These are phyloP conservation scores for Pleurotus eryngii DNA, from an alignment of 768 basidiomycete species.

Conservation along the genomic window DNA sequence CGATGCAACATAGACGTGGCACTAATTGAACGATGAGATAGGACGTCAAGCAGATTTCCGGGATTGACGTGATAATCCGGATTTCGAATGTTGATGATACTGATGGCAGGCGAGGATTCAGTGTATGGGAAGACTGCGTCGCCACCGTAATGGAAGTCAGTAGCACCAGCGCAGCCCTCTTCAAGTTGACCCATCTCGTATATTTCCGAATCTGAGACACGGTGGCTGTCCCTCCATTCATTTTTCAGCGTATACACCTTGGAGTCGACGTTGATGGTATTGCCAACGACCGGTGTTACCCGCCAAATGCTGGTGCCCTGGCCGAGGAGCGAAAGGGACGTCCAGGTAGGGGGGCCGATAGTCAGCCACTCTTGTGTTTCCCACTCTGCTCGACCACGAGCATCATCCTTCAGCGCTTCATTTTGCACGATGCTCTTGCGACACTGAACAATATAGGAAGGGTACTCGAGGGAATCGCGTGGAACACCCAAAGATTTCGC, in stretches of 20 bases:
- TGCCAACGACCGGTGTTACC: neutral
- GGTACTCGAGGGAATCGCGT: neutral
- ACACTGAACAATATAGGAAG: neutral
- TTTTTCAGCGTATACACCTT: slow-evolving; percentile 9
- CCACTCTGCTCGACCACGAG: too few relatives aligned
- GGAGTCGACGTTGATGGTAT: neutral
- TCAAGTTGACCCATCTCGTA: slow-evolving; percentile 8
- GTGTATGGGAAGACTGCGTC: slow-evolving; percentile 7
- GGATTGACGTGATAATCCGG: neutral
- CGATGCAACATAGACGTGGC: slow-evolving; percentile 12
- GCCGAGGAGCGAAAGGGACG: slow-evolving; percentile 13
- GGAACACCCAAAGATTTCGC: neutral
- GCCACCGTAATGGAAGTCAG: slow-evolving; percentile 12
- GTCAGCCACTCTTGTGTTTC: slow-evolving; percentile 11
- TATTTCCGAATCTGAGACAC: slow-evolving; percentile 9
- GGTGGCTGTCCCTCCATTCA: slow-evolving; percentile 10
- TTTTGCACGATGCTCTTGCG: neutral
- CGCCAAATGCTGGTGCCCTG: slow-evolving; percentile 13
- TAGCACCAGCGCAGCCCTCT: slow-evolving; percentile 7
- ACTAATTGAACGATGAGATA: neutral
- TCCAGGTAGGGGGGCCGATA: slow-evolving; percentile 15
- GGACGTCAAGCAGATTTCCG: neutral
- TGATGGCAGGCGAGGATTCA: neutral
- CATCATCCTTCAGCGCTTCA: neutral
- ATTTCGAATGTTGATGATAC: too few relatives aligned